Conservation (phyloP, 164 flowering plant genomes). For the Pachysandra terminalis region DNA sequence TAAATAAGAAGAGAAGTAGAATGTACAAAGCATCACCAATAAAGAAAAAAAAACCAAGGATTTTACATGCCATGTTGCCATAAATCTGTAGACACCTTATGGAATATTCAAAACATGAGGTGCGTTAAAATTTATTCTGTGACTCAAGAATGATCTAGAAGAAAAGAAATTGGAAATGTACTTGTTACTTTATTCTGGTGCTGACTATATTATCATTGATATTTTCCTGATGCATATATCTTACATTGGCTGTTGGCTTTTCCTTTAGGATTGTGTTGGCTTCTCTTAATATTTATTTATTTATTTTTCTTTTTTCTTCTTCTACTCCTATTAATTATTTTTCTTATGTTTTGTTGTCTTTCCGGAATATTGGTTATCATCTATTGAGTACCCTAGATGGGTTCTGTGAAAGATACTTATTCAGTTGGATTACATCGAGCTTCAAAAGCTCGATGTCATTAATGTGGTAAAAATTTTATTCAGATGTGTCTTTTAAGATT, state of each 20-base stretch:
- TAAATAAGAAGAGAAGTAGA: no score
- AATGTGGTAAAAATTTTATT: conserved; percentile 9
- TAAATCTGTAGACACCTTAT: no score
- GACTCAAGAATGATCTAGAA: no score
- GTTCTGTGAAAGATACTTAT: conserved; percentile 13
- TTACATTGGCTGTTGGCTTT: neutral
- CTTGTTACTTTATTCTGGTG: no score
- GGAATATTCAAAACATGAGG: no score
- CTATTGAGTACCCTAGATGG: conserved; percentile 22
- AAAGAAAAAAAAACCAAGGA: no score
- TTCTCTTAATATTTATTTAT: conserved; percentile 3
- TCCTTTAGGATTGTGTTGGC: neutral
- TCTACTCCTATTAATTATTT: conserved; percentile 14
- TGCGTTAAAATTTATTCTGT: no score
- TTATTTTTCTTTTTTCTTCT: neutral
- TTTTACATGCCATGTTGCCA: no score
- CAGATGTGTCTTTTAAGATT: conserved; percentile 20
- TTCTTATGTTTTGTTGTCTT: conserved; percentile 20
- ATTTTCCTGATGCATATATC: neutral
- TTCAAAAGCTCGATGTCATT: conserved; percentile 12
- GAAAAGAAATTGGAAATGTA: no score
- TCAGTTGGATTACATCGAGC: conserved; percentile 19
- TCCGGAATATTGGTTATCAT: conserved; percentile 19
- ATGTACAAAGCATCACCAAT: no score
- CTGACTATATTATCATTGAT: neutral